A percentile compares a stretch with the other conserved stretches of the same genome.
Conservation (phyloP, 805 yeast species). For the Peterozyma toletana region DNA sequence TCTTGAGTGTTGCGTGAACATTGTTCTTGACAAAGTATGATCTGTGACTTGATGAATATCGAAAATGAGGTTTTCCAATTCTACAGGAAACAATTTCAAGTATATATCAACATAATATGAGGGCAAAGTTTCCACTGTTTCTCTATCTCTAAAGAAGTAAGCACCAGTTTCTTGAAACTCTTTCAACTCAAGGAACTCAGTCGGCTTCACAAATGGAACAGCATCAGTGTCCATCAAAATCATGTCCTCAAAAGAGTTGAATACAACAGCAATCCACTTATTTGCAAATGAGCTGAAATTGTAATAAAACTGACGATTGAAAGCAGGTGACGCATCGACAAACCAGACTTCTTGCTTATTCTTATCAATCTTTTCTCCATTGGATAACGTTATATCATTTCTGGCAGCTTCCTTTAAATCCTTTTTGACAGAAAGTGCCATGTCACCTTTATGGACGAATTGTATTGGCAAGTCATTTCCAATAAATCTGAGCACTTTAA, state of each 20-base stretch:
- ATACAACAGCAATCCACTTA: constrained; percentile 51
- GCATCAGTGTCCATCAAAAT: constrained; percentile 49
- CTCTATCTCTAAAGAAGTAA: constrained; percentile 44
- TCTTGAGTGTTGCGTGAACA: constrained; percentile 32
- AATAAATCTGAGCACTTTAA: constrained; percentile 41
- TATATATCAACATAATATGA: constrained; percentile 32
- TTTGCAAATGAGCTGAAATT: constrained; percentile 22
- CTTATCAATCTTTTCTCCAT: constrained; percentile 1
- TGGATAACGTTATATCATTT: constrained; percentile 7
- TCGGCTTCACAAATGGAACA: constrained; percentile 28
- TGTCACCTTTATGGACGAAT: constrained; percentile 35
- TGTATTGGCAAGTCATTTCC: constrained; percentile 44
- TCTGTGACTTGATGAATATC: constrained; percentile 27
- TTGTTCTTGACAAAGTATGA: constrained; percentile 26
- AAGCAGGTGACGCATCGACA: constrained; percentile 24
- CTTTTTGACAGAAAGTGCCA: constrained; percentile 24
- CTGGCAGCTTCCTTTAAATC: constrained; percentile 29
- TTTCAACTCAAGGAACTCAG: constrained; percentile 26
- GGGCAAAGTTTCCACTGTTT: constrained; percentile 17
- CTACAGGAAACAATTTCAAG: constrained; percentile 38
- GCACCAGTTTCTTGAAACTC: constrained; percentile 30
- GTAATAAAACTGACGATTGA: constrained; percentile 16
- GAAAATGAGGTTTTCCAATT: constrained; percentile 30
- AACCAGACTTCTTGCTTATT: constrained; percentile 20
- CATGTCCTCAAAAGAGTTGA: constrained; percentile 51